Evolutionary conservation across 805 yeast genomes (phyloP).

Genomic region (Torulaspora quercuum): DNA sequence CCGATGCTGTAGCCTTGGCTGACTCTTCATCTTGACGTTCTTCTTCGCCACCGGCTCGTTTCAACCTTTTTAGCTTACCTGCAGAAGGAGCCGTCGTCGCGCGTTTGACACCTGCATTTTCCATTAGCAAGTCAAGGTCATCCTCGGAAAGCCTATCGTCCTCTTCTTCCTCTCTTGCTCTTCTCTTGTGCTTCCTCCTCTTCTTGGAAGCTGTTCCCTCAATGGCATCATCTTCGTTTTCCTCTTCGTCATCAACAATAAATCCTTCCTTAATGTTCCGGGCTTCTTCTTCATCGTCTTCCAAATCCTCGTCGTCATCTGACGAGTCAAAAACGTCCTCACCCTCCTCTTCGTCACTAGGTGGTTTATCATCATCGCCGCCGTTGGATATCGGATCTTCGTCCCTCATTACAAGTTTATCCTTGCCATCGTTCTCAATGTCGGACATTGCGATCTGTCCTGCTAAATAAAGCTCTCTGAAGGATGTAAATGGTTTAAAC

Average conservation of each 20-base stretch:
- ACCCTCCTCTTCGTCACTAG: constrained; percentile 44
- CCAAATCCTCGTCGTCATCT: constrained; percentile 82
- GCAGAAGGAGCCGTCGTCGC: constrained; percentile 38
- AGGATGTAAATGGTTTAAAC: too few relatives aligned
- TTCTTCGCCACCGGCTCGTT: constrained; percentile 58
- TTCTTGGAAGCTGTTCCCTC: constrained; percentile 29
- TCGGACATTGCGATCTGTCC: constrained; percentile 12
- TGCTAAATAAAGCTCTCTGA: constrained; percentile 1
- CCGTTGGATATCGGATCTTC: constrained; percentile 38
- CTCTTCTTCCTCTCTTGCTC: constrained; percentile 46
- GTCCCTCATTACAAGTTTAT: constrained; percentile 14
- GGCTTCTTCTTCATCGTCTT: constrained; percentile 88
- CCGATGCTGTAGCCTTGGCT: constrained; percentile 15
- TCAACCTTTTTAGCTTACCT: constrained; percentile 68
- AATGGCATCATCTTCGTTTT: constrained; percentile 46
- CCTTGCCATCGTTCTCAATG: constrained; percentile 11
- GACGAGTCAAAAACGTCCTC: constrained; percentile 65
- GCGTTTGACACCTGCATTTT: constrained; percentile 77
- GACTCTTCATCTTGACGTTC: constrained; percentile 23
- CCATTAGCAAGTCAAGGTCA: constrained; percentile 87
- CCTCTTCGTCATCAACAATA: constrained; percentile 87
- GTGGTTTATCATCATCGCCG: constrained; percentile 39
- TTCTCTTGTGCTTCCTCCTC: constrained; percentile 41
- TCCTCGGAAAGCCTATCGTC: constrained; percentile 85
- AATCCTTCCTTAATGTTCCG: constrained; percentile 83